Base-by-base conservation (phyloP, 805 yeast species). In the Metschnikowia aberdeeniae region DNA sequence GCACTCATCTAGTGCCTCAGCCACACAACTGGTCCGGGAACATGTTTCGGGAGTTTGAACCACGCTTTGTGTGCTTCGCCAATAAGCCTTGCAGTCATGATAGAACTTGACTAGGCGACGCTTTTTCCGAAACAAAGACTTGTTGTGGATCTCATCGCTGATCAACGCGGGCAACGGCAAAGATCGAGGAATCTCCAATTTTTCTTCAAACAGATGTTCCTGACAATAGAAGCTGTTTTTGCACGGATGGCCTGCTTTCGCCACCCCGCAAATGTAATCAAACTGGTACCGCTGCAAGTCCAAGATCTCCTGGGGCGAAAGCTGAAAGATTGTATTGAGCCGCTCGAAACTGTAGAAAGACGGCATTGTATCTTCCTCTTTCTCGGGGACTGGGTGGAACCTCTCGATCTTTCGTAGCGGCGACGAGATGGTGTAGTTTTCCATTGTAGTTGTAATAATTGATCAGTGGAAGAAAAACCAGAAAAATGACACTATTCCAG, bases 211-310 rank as follows among this genome's bases (percentile, higher is more conserved):
- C 48, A 46, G 49, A 33, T 54, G 57, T 3, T n/a, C 19, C 20
- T 30, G 37, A 34, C 57, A 52, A 31, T 50, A 50, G 12, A 54
- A 30, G 36, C 41, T 35, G 33, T 46, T 42, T 33, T 38, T 34
- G 42, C 57, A 54, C 6, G 35, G 30, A 6, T 19, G 33, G 4
- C 55, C 52, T n/a, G 38, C 27, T 5, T 22, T 29, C 5, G 32
- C 13, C 8, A 52, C 56, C 2, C 57, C 57, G 28, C 57, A 54
- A 22, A 54, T 42, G 38, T 52, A 54, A 41, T 54, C 56, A 6
- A 44, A 22, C 14, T 48, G 49, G 8, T 44, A 46, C 22, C 40
- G 44, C 36, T 51, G 47, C n/a, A 53, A 36, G 12, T 43, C 36
- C 29, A 50, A 36, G 8, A 53, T 43, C 34, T 49, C 47, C 32